A percentile compares a stretch with the other conserved stretches of the same genome.
These are phyloP conservation scores for Blastobotrys arbuscula DNA, from an alignment of 1,139 yeast genomes.

Conservation along the genomic window DNA sequence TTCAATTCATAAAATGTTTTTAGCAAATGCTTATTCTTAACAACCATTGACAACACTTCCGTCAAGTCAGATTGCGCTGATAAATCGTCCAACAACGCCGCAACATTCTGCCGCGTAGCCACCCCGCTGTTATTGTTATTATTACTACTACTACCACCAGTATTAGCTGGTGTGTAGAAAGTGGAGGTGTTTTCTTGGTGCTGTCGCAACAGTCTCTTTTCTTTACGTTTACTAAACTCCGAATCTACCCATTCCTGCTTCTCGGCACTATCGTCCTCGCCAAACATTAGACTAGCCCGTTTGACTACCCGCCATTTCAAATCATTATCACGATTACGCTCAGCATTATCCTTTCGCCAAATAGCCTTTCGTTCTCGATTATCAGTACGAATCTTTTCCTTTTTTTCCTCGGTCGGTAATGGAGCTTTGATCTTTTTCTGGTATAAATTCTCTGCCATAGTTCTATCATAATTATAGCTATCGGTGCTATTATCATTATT, in stretches of 20 bases:
- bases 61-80: slow-evolving; percentile 4
- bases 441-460: slow-evolving; percentile 5
- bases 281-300: slow-evolving; percentile 64
- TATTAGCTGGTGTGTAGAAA: not conserved
- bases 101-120: slow-evolving; percentile 1
- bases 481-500: too few relatives aligned
- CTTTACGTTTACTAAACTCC: slow-evolving; percentile 63
- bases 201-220: slow-evolving; percentile 44
- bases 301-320: slow-evolving; percentile 69
- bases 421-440: slow-evolving; percentile 2
- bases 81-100: slow-evolving; percentile 5
- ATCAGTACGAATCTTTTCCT: slow-evolving; percentile 59
- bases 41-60: slow-evolving; percentile 6
- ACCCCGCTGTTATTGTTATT: not conserved
- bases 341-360: slow-evolving; percentile 83
- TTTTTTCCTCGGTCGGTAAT: slow-evolving; percentile 33
- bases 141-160: not conserved
- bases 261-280: slow-evolving; percentile 51
- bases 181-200: slow-evolving; percentile 7
- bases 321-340: slow-evolving; percentile 83
- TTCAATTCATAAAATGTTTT: not conserved
- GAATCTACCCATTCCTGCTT: slow-evolving; percentile 68
- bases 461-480: slow-evolving; percentile 5
- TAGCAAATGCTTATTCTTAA: slow-evolving; percentile 5
- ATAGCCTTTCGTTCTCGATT: slow-evolving; percentile 82